Percentiles rank a stretch among this genome's conserved stretches.
These are phyloP conservation scores for Clonostachys solani DNA, from an alignment of 2,329 filamentous ascomycete species.

Conservation along the genomic window DNA sequence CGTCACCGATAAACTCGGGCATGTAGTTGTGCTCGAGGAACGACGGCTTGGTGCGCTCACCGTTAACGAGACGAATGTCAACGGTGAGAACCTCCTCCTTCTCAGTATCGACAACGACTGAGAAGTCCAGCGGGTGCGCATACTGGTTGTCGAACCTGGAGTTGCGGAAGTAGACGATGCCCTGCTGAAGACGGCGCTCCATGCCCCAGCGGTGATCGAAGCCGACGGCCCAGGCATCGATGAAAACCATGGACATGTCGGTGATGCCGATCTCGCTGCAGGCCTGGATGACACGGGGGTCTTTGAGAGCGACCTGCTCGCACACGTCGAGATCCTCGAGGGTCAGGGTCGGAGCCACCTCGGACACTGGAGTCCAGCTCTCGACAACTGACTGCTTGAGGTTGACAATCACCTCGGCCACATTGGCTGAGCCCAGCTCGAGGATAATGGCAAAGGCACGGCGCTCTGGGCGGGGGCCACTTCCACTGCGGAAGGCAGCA, in stretches of 20 bases:
- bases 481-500: conserved; percentile 51
- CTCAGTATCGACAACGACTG: conserved; percentile 36
- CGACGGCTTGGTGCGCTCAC: conserved; percentile 40
- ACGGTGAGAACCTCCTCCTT: conserved; percentile 43
- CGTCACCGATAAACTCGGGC: conserved; percentile 23
- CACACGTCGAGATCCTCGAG: conserved; percentile 79
- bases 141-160: conserved; percentile 64
- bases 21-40: conserved; percentile 30
- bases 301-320: conserved; percentile 62
- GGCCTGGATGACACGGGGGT: conserved; percentile 72
- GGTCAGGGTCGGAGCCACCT: conserved; percentile 54
- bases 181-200: conserved; percentile 70
- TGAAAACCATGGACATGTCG: conserved; percentile 81
- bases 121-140: conserved; percentile 51
- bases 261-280: conserved; percentile 71
- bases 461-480: conserved; percentile 41
- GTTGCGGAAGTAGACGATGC: conserved; percentile 76
- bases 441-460: conserved; percentile 44
- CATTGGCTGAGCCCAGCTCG: conserved; percentile 27
- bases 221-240: conserved; percentile 82
- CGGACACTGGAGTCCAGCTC: conserved; percentile 37
- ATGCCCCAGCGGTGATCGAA: conserved; percentile 76
- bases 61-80: conserved; percentile 31
- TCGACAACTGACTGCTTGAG: conserved; percentile 33
- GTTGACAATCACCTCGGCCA: conserved; percentile 49